A percentile compares a stretch with the other conserved stretches of the same genome.
Conservation (phyloP, 2,329 filamentous ascomycete genomes). For the Colletotrichum musae region DNA sequence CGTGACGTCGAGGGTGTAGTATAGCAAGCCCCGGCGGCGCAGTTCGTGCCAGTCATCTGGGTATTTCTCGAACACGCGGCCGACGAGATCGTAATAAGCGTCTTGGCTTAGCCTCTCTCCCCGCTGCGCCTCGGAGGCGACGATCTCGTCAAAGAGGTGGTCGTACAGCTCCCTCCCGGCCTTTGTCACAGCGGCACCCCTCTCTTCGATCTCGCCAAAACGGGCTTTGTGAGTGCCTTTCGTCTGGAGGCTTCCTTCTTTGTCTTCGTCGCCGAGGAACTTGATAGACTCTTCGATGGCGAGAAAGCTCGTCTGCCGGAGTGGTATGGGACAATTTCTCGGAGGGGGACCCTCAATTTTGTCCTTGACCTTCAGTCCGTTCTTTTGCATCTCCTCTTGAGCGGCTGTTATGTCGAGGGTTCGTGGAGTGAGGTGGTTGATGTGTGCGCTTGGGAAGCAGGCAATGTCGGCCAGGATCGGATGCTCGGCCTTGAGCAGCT, state of each 20-base stretch:
- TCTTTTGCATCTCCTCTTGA: conserved; percentile 57
- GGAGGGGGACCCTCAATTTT: conserved; percentile 65
- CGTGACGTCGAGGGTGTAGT: conserved; percentile 51
- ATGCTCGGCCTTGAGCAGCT: conserved; percentile 56
- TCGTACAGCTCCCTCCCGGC: conserved; percentile 63
- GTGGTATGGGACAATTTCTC: conserved; percentile 59
- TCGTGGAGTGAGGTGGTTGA: conserved; percentile 68
- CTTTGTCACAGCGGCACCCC: conserved; percentile 63
- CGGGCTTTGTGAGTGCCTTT: conserved; percentile 61
- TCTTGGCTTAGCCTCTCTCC: conserved; percentile 34
- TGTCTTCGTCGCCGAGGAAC: conserved; percentile 49
- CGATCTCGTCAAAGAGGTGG: conserved; percentile 50
- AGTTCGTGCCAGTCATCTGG: conserved; percentile 58
- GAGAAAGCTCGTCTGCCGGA: conserved; percentile 68
- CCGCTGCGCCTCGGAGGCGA: conserved; percentile 35
- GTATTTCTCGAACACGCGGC: conserved; percentile 51
- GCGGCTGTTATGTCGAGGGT: conserved; percentile 63
- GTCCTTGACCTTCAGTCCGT: conserved; percentile 60
- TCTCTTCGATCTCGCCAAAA: conserved; percentile 68
- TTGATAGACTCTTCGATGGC: conserved; percentile 63
- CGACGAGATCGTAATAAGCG: conserved; percentile 33
- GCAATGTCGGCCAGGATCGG: conserved; percentile 64
- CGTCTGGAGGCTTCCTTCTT: neutral
- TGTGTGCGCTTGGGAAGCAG: conserved; percentile 58
- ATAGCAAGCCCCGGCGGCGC: conserved; percentile 53